These are phyloP conservation scores for Chamaecyparis obtusa DNA, from an alignment of 75 land plant species.

Conservation along the genomic window DNA sequence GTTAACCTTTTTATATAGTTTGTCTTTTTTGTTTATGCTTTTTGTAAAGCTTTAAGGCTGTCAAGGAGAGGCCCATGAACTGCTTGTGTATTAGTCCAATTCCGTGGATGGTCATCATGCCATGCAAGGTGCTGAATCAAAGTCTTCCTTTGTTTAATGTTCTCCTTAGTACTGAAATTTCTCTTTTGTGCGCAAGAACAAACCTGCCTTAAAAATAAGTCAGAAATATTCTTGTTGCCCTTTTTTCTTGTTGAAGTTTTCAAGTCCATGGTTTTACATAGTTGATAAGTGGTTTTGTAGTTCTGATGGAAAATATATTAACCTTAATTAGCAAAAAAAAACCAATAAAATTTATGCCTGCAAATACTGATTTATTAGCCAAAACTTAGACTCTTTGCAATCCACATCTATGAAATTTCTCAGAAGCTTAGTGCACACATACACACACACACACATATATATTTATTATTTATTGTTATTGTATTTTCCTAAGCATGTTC, in stretches of 20 bases:
- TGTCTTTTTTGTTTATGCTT: no score
- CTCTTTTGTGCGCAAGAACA: not conserved
- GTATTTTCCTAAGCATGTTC: not conserved
- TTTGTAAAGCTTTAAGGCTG: no score
- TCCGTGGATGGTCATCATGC: no score
- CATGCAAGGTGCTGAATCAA: not conserved
- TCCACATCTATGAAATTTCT: not conserved
- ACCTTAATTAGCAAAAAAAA: not conserved
- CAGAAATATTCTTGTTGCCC: no score
- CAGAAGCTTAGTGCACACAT: not conserved
- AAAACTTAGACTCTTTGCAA: not conserved
- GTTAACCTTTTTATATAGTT: no score
- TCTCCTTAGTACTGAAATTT: not conserved
- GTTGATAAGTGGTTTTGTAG: not conserved
- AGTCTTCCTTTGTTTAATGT: not conserved
- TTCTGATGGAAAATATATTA: not conserved
- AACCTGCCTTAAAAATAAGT: not conserved
- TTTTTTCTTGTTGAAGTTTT: no score
- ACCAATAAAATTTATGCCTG: not conserved
- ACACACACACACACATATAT: not conserved
- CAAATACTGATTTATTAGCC: not conserved
- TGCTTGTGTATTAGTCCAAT: no score
- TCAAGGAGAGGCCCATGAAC: no score
- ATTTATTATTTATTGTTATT: not conserved
- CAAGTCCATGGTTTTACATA: not conserved